Base-by-base conservation (phyloP, 2,329 filamentous ascomycete species). In the Colletotrichum cordylinicola region DNA sequence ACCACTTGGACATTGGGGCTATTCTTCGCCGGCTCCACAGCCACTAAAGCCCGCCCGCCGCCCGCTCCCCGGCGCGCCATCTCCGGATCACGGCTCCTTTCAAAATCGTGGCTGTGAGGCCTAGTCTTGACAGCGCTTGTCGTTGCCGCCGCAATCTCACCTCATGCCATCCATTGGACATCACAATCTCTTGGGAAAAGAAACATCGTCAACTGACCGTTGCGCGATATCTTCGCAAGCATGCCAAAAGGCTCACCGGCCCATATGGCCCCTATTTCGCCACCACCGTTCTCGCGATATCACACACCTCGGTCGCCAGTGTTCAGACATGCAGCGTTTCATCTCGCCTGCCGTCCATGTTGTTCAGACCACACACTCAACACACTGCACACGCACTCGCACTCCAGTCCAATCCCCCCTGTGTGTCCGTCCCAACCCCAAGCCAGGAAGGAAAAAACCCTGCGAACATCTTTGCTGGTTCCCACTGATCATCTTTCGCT, bases 291-390 rank as follows among this genome's bases (percentile, higher is more conserved):
- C 43, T 65, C 35, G 31, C 29, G 48, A 52, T 68, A 75, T 39
- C 33, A 74, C 43, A 64, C 62, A 67, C 21, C 43, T 73, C 65
- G 56, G 65, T 74, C 70, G 29, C 16, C 69, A 43, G 43, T 37
- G 43, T 69, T 74, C 76, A 77, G 76, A 77, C 76, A 66, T 35
- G 74, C 67, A 55, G 70, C 55, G 76, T 77, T 76, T 77, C 76
- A 76, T 65, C 72, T 55, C 13, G 35, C n/a, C 58, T 66, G 52
- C 58, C 35, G 37, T 68, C 65, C 58, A 73, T 65, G 48, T 65
- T 72, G 62, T 70, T 69, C 70, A 69, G 74, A 69, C 74, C 74
- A 66, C 29, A 62, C 67, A 66, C 21, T 52, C 56, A 43, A 58
- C 29, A 62, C 58, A 37, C 31, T 62, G 13, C 33, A 27, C 27